Conservation (phyloP, 148 eudicot genomes). For the Dysphania ambrosioides region DNA sequence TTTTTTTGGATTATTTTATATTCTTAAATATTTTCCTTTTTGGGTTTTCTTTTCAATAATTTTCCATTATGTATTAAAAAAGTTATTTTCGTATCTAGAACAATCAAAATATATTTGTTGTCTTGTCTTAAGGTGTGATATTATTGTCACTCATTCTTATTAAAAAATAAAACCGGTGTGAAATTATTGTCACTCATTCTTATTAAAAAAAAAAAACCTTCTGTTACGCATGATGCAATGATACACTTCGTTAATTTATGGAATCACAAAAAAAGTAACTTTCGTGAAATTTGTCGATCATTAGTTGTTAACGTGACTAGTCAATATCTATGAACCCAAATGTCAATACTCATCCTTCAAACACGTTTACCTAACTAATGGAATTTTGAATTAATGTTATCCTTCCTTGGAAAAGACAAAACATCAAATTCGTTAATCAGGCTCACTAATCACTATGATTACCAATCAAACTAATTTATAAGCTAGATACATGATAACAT, state of each 20-base stretch:
- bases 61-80: no score
- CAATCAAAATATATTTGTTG: no score
- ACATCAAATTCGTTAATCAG: not conserved
- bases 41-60: no score
- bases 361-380: not conserved
- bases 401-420: not conserved
- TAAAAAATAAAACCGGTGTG: not conserved
- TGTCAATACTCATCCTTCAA: not conserved
- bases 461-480: not conserved
- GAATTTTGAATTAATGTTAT: not conserved
- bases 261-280: not conserved
- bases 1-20: no score
- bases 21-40: no score
- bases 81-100: no score
- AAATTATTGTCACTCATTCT: no score
- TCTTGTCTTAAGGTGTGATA: not conserved
- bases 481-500: not conserved
- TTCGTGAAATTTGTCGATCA: not conserved
- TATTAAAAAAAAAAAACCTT: not conserved
- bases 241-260: not conserved
- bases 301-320: conserved; percentile 5
- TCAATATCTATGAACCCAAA: conserved; percentile 1
- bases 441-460: not conserved
- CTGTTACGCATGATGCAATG: not conserved
- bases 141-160: no score